Percentiles rank a stretch among this genome's conserved stretches.
Conservation (phyloP, 768 basidiomycete genomes). For the Holtermanniella nyarrowii region DNA sequence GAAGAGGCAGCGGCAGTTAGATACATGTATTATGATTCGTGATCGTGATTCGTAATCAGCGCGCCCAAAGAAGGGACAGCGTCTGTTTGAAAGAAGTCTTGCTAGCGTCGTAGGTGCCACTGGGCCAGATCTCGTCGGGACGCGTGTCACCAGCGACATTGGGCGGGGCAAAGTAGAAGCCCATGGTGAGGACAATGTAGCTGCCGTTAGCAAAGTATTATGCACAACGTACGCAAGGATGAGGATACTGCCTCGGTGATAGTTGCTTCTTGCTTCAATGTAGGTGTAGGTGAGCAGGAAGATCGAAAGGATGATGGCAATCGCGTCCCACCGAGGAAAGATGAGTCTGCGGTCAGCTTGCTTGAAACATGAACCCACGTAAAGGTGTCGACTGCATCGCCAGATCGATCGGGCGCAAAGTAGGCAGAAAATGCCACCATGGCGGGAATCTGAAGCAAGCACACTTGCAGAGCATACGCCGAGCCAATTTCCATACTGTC, state of each 20-base stretch:
- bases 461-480: conserved; percentile 96
- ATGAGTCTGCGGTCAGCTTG: conserved; percentile 56
- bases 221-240: conserved; percentile 62
- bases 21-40: neutral
- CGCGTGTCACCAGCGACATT: neutral
- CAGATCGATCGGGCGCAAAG: conserved; percentile 78
- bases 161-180: conserved; percentile 68
- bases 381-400: conserved; percentile 78
- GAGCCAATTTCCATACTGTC: conserved; percentile 97
- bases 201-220: conserved; percentile 43
- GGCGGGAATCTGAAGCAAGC: conserved; percentile 90
- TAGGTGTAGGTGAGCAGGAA: conserved; percentile 98
- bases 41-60: neutral
- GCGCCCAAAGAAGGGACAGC: neutral
- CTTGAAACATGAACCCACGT: conserved; percentile 53
- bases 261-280: conserved; percentile 97
- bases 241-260: conserved; percentile 91
- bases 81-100: neutral
- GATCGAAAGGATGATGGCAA: conserved; percentile 87
- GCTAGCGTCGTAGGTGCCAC: neutral
- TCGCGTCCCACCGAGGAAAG: conserved; percentile 96
- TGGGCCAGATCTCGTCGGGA: neutral
- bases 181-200: conserved; percentile 79
- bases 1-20: conserved; percentile 8
- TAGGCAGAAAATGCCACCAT: conserved; percentile 99